Conservation (phyloP, 208 protist genomes). For the Leishmania major region DNA sequence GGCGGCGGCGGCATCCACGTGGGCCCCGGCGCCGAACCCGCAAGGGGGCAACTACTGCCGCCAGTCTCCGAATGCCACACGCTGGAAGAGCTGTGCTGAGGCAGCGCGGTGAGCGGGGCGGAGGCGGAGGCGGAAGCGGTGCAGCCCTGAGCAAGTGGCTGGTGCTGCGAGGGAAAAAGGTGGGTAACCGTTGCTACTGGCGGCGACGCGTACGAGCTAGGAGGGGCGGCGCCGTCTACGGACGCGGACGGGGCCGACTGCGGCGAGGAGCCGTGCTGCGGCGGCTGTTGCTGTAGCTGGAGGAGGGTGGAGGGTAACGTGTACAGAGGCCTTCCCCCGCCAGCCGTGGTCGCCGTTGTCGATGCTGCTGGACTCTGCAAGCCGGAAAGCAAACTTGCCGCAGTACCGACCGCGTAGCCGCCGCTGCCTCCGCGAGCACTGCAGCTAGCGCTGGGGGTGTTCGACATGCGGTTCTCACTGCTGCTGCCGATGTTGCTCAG, state of each 20-base stretch:
- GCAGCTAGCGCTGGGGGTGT: neutral
- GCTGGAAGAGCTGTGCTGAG: slow-evolving; percentile 1
- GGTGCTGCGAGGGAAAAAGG: neutral
- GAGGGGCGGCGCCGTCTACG: neutral
- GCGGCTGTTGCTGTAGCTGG: neutral
- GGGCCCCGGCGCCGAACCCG: neutral
- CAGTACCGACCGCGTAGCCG: neutral
- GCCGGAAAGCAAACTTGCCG: neutral
- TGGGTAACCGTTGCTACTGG: neutral
- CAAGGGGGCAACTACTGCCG: neutral
- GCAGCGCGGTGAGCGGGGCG: neutral
- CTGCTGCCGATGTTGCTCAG: slow-evolving; percentile 6
- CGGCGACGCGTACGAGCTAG: neutral
- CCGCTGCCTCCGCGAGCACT: neutral
- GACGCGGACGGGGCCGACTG: neutral
- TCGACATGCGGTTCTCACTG: neutral
- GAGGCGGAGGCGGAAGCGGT: neutral
- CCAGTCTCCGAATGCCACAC: slow-evolving; percentile 5
- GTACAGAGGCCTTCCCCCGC: slow-evolving; percentile 1
- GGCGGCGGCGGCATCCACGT: slow-evolving; percentile 18
- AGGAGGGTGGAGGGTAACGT: slow-evolving; percentile 23
- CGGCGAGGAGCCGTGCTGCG: neutral
- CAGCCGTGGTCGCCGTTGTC: neutral
- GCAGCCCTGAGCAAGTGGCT: neutral
- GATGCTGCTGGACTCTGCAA: neutral